phyloP scores from a whole-genome alignment of 2,329 filamentous ascomycete species.

The Aspergillus sergii region DNA sequence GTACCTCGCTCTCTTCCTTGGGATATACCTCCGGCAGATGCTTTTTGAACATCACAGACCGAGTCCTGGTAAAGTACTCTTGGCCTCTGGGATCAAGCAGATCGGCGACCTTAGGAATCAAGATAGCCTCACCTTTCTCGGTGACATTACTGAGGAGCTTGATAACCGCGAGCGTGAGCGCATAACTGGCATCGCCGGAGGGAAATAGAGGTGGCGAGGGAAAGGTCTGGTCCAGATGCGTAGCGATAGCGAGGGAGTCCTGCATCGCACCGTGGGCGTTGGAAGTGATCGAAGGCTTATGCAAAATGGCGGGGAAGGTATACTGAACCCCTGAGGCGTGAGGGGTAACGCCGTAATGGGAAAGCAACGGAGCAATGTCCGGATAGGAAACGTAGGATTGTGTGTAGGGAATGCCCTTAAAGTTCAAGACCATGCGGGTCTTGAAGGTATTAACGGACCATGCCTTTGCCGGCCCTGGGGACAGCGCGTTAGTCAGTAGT shows the following conservation, averaged over 20 bases:
- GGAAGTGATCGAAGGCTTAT: constrained; percentile 26
- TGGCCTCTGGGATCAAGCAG: constrained; percentile 31
- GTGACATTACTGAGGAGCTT: constrained; percentile 15
- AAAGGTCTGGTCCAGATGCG: constrained; percentile 33
- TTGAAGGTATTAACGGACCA: constrained; percentile 33
- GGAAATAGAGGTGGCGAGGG: constrained; percentile 36
- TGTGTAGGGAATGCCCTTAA: constrained; percentile 30
- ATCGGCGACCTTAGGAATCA: constrained; percentile 27
- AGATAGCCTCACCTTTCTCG: constrained; percentile 6
- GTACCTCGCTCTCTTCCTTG: constrained; percentile 22
- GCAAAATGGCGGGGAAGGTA: constrained; percentile 38
- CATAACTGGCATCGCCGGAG: constrained; percentile 36
- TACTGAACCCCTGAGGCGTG: constrained; percentile 21
- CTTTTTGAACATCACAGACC: constrained; percentile 29
- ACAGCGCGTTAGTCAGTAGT: neutral
- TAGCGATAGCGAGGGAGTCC: constrained; percentile 37
- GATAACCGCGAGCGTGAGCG: constrained; percentile 28
- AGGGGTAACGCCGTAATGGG: constrained; percentile 26
- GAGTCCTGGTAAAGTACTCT: constrained; percentile 35
- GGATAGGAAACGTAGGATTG: constrained; percentile 32
- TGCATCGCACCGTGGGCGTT: constrained; percentile 33
- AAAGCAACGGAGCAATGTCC: constrained; percentile 31
- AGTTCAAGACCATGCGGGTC: constrained; percentile 28
- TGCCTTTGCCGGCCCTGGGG: constrained; percentile 31
- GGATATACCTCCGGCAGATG: constrained; percentile 33